Evolutionary conservation across 2,329 filamentous ascomycete species (phyloP), one percentile per base, ranked within the genome.

Genomic region (Phaeosphaeria sp.): DNA sequence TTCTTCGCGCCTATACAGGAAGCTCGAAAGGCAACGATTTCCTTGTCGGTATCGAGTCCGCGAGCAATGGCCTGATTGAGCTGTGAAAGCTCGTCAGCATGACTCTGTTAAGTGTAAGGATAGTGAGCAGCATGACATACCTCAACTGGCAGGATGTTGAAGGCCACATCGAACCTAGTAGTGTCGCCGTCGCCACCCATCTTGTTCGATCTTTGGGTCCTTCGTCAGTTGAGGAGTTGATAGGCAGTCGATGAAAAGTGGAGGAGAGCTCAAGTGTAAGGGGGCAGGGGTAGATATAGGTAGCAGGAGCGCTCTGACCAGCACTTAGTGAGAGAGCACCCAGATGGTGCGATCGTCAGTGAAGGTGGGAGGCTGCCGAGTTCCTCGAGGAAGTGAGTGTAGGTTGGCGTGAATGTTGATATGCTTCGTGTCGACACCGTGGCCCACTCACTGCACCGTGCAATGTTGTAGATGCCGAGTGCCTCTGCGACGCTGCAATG

Each of bases 1-100:
- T 74, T 53, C 33, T 73, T 67, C 0, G 79, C 78, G 3, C 61
- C 64, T 7, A 64, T 69, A 70, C 82, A 84, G 20, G 79, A 62
- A 1, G 65, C 54, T 6, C 74, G 68, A 64, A 80, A 84, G 51
- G 61, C 74, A 22, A 67, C 64, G 15, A 86, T 65, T 59, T 85
- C 82, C 18, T 66, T 63, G 64, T 85, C 82, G 6, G 57, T 56
- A 1, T 76, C 71, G 20, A 83, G 65, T 17, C 70, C 53, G 51
- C 65, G 52, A 17, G 73, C 79, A 18, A 82, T 80, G 33, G 66
- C 50, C 49, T 80, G 75, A 59, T 75, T 78, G 51, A 81, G 66
- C 79, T 82, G 44, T 21, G 1, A 20, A 51, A 25, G 25, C 45
- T 17, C 36, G 46, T 60, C 33, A 64, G 50, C 25, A 42, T 43